A percentile compares a stretch with the other conserved stretches of the same genome.
phyloP scores from a whole-genome alignment of 2,329 filamentous ascomycete species.

The Huntiella bhutanensis region DNA sequence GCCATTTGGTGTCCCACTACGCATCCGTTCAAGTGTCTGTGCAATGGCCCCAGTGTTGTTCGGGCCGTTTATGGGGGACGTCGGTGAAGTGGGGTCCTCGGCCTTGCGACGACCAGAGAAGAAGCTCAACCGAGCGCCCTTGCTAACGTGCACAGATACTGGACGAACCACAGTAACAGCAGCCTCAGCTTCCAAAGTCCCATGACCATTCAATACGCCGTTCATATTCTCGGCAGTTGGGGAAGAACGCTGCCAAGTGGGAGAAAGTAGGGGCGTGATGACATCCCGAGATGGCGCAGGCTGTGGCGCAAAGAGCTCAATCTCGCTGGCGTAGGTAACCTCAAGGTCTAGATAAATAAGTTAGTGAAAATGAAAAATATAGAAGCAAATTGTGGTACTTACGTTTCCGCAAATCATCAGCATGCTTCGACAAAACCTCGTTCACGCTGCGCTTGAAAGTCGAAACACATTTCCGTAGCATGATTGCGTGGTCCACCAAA shows the following conservation, averaged over 20 bases:
- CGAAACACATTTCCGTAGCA: conserved; percentile 63
- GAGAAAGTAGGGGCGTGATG: conserved; percentile 21
- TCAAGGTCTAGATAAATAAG: conserved; percentile 33
- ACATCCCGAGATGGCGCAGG: conserved; percentile 29
- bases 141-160: conserved; percentile 16
- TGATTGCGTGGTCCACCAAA: conserved; percentile 72
- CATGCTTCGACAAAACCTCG: conserved; percentile 34
- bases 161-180: conserved; percentile 9
- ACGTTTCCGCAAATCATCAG: conserved; percentile 46
- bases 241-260: conserved; percentile 11
- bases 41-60: conserved; percentile 2
- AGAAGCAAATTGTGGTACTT: conserved; percentile 21
- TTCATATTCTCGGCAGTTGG: conserved; percentile 4
- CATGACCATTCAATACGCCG: neutral
- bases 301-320: conserved; percentile 39
- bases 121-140: conserved; percentile 37
- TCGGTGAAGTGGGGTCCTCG: conserved; percentile 4
- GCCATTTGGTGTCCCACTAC: conserved; percentile 8
- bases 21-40: conserved; percentile 6
- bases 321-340: conserved; percentile 43
- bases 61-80: neutral
- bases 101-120: conserved; percentile 32
- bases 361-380: conserved; percentile 12
- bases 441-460: conserved; percentile 46
- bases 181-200: conserved; percentile 1